Evolutionary conservation across 2,329 filamentous ascomycete genomes (phyloP).

Genomic region (Clonostachys sp.): DNA sequence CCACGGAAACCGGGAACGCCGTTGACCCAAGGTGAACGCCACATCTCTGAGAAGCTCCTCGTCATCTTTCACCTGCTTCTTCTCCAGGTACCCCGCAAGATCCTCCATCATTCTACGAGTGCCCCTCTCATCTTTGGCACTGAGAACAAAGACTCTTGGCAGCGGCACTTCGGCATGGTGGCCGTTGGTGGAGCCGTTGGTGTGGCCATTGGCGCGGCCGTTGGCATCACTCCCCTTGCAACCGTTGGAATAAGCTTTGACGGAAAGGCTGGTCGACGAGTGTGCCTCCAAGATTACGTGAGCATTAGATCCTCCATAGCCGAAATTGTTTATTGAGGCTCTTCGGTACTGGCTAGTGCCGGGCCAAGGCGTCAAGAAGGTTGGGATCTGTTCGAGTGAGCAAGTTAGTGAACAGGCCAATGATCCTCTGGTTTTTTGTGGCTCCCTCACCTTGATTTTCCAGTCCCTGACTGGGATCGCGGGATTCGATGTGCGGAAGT

Average conservation of each 20-base stretch:
- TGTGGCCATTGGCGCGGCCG: neutral
- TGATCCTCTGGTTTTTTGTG: no score
- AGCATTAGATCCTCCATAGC: conserved; percentile 19
- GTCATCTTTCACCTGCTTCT: neutral
- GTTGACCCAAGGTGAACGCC: conserved; percentile 8
- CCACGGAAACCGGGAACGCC: neutral
- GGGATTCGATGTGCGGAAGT: conserved; percentile 19
- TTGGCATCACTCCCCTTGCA: neutral
- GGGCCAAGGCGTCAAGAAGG: no score
- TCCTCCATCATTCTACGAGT: conserved; percentile 11
- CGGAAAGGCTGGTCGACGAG: neutral
- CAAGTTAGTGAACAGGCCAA: no score
- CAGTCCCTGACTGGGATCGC: conserved; percentile 14
- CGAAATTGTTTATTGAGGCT: conserved; percentile 10
- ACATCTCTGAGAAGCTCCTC: conserved; percentile 2
- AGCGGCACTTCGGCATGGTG: neutral
- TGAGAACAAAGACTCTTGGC: conserved; percentile 23
- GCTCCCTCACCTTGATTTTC: conserved; percentile 13
- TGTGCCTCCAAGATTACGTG: conserved; percentile 12
- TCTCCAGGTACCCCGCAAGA: neutral
- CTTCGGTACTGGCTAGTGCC: no score
- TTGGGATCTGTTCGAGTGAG: no score
- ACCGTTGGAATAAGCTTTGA: neutral
- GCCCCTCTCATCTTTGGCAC: conserved; percentile 19
- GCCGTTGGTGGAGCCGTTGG: neutral